Base-by-base conservation (phyloP, 352 stramenopile species). In the Globisporangium acanthophoron region DNA sequence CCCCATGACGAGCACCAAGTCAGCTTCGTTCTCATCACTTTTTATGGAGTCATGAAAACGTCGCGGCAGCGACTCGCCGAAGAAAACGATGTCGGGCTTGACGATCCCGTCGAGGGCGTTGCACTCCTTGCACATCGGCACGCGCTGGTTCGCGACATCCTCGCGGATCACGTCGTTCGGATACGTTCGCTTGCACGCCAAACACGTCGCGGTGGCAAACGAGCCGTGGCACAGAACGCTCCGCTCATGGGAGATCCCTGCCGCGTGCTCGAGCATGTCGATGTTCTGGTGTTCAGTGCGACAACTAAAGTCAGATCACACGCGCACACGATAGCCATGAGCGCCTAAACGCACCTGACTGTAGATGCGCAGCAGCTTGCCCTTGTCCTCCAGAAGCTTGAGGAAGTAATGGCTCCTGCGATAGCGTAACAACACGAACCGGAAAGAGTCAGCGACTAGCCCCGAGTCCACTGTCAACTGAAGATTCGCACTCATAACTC, bases 1-100 rank as follows among this genome's bases (percentile, higher is more conserved):
- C 47, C 97, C 97, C 82, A 99, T 99, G n/a, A 99, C 96, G 43
- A 99, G 88, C 33, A 99, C 76, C 5, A 98, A 80, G 74, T 99
- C 96, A 18, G 89, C 93, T 62, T 86, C 81, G 48, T 76, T 71
- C 68, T 90, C 85, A 58, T 90, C 81, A 43, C 69, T 75, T 67
- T 87, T 88, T 43, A 91, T 89, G 37, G 82, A 81, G 59, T 93
- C 80, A 58, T 90, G 81, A 62, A 99, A 98, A 57, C 76, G 85
- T 50, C 87, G 69, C 16, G 87, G 79, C 39, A 99, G 67, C 0
- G 85, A 92, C 77, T 99, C 96, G 31, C 96, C 96, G 69, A 99
- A 99, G 65, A 99, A 99, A 1, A 97, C 96, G 67, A 99, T 98
- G 58, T 98, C 92, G 0, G 97, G 96, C 76, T 99, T 99, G 39